Percentiles rank a stretch among this genome's conserved stretches.
These are phyloP conservation scores for Diplogelasinospora grovesii DNA, from an alignment of 495 filamentous ascomycete genomes.

Conservation along the genomic window DNA sequence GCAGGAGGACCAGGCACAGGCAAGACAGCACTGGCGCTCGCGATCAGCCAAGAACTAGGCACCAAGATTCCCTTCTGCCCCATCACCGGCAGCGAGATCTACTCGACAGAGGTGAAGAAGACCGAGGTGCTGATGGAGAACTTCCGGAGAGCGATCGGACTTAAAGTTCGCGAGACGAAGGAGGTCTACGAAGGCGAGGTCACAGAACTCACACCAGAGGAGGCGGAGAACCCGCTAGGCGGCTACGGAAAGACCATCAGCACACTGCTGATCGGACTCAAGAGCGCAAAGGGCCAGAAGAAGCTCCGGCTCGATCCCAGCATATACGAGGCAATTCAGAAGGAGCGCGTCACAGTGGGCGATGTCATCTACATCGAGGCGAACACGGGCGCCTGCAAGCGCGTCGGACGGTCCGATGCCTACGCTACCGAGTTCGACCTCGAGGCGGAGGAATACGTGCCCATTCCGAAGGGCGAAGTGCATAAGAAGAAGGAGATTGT, in stretches of 20 bases:
- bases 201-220: conserved; percentile 91
- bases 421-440: conserved; percentile 98
- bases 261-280: conserved; percentile 80
- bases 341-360: conserved; percentile 90
- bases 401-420: conserved; percentile 89
- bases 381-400: conserved; percentile 94
- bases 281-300: conserved; percentile 90
- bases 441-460: conserved; percentile 97
- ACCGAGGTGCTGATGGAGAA: conserved; percentile 98
- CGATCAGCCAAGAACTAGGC: conserved; percentile 90
- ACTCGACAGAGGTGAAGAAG: conserved; percentile 97
- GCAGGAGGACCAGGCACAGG: conserved; percentile 90
- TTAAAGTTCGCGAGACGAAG: conserved; percentile 94
- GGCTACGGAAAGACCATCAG: conserved; percentile 93
- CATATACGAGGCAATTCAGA: conserved; percentile 98
- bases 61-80: conserved; percentile 97
- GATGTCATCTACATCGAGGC: conserved; percentile 99
- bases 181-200: conserved; percentile 98
- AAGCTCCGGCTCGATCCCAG: conserved; percentile 93
- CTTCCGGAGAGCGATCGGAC: conserved; percentile 90
- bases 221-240: conserved; percentile 94
- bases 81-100: conserved; percentile 94
- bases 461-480: conserved; percentile 95
- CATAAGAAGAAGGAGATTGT: conserved; percentile 99
- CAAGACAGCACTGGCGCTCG: conserved; percentile 92